phyloP scores from a whole-genome alignment of 345 rosid genomes.

The Sonneratia caseolaris region DNA sequence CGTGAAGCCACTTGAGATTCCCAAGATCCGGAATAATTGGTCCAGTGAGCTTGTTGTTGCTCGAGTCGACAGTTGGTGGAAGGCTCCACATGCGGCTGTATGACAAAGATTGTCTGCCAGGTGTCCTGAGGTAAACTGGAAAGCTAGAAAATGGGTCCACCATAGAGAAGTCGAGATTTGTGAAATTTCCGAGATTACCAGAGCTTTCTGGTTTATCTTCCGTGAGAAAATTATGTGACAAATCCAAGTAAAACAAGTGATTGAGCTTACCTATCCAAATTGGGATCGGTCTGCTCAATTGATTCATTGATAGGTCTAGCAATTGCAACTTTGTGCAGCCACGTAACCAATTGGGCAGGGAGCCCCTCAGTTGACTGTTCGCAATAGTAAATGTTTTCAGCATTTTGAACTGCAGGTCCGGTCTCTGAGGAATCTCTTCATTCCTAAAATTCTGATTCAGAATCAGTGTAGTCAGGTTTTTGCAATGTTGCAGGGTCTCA shows the following conservation, averaged over 20 bases:
- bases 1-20: constrained; percentile 4
- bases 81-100: not conserved
- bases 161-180: not conserved
- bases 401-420: constrained; percentile 3
- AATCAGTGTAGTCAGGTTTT: constrained; percentile 8
- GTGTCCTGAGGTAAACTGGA: not conserved
- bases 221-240: constrained; percentile 8
- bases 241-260: constrained; percentile 14
- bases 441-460: constrained; percentile 1
- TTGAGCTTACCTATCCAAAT: constrained; percentile 10
- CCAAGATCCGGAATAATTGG: constrained; percentile 9
- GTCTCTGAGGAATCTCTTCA: constrained; percentile 13
- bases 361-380: constrained; percentile 4
- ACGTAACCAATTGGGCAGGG: constrained; percentile 7
- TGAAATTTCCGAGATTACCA: not conserved
- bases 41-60: constrained; percentile 11
- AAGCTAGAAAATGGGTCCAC: not conserved
- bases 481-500: constrained; percentile 13
- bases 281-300: constrained; percentile 11
- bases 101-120: not conserved
- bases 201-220: constrained; percentile 11
- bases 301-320: constrained; percentile 17
- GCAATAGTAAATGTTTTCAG: constrained; percentile 1
- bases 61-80: constrained; percentile 5
- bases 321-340: constrained; percentile 11